Conservation (phyloP, 768 basidiomycete genomes). For the Boletus pseudopeckii region DNA sequence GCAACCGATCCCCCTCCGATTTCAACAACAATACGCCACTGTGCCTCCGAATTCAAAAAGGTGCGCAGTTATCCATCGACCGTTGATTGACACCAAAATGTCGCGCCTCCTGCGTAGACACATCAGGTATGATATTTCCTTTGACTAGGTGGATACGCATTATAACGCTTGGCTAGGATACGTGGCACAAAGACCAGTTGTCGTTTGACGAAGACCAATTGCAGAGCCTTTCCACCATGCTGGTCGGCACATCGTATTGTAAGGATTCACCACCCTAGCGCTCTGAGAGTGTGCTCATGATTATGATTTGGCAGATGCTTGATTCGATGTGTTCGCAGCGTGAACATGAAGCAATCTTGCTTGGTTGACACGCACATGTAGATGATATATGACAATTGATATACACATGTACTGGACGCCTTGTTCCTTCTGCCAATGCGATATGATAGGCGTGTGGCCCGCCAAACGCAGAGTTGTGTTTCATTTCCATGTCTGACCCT, state of each 20-base stretch:
- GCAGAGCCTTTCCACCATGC: slow-evolving; percentile 81
- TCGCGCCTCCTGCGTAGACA: slow-evolving; percentile 38
- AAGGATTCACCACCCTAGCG: slow-evolving; percentile 30
- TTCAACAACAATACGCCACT: slow-evolving; percentile 83
- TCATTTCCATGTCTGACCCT: background rate
- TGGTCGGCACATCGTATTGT: slow-evolving; percentile 90
- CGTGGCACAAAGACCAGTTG: slow-evolving; percentile 87
- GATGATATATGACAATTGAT: slow-evolving; percentile 2
- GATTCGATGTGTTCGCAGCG: slow-evolving; percentile 12
- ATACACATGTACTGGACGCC: background rate
- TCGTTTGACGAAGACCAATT: slow-evolving; percentile 88
- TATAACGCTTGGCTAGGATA: slow-evolving; percentile 53
- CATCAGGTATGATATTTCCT: slow-evolving; percentile 47
- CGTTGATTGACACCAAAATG: slow-evolving; percentile 1
- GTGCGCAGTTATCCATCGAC: slow-evolving; percentile 35
- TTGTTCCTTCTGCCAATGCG: background rate
- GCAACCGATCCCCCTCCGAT: slow-evolving; percentile 87
- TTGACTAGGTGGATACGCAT: slow-evolving; percentile 1
- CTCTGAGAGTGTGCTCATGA: slow-evolving; percentile 12
- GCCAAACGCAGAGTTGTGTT: background rate
- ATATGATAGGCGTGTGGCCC: background rate
- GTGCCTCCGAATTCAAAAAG: slow-evolving; percentile 84
- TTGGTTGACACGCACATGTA: background rate
- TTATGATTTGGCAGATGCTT: slow-evolving; percentile 22
- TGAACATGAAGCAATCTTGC: background rate